Conservation (phyloP, 192 early-diverging fungal species). For the Umbelopsis isabellina region DNA sequence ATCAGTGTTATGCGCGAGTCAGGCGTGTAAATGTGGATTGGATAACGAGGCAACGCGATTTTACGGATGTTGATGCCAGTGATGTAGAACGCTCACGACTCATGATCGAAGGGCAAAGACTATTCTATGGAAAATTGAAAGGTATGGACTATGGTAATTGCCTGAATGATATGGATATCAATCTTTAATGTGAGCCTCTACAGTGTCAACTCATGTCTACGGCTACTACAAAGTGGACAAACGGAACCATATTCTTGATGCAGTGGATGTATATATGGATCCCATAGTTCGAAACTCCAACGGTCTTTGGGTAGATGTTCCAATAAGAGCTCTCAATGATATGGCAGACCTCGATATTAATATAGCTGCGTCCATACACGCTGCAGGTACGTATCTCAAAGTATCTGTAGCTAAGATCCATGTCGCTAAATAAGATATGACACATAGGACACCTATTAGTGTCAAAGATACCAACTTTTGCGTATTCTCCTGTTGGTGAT, state of each 20-base stretch:
- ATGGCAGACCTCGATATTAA: constrained; percentile 41
- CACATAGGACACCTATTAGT: constrained; percentile 49
- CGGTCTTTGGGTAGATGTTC: constrained; percentile 56
- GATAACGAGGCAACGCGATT: constrained; percentile 58
- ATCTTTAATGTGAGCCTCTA: background rate
- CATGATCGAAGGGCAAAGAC: background rate
- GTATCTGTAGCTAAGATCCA: background rate
- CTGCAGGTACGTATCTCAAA: constrained; percentile 35
- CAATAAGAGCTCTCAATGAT: constrained; percentile 20
- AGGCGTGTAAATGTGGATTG: constrained; percentile 50
- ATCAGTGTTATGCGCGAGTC: constrained; percentile 47
- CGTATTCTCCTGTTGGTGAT: constrained; percentile 32
- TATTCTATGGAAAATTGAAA: constrained; percentile 30
- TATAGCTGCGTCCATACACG: constrained; percentile 52
- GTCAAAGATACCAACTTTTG: constrained; percentile 39
- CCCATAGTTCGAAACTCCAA: constrained; percentile 39
- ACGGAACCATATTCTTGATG: constrained; percentile 48
- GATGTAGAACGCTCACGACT: constrained; percentile 17
- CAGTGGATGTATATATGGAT: constrained; percentile 53
- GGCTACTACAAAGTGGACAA: constrained; percentile 60
- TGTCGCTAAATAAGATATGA: background rate
- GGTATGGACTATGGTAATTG: constrained; percentile 18
- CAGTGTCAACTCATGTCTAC: constrained; percentile 58
- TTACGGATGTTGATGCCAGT: constrained; percentile 54
- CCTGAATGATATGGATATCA: background rate